Percentiles rank a stretch among this genome's conserved stretches.
Conservation (phyloP, 495 filamentous ascomycete species). For the Xylaria bambusicola region DNA sequence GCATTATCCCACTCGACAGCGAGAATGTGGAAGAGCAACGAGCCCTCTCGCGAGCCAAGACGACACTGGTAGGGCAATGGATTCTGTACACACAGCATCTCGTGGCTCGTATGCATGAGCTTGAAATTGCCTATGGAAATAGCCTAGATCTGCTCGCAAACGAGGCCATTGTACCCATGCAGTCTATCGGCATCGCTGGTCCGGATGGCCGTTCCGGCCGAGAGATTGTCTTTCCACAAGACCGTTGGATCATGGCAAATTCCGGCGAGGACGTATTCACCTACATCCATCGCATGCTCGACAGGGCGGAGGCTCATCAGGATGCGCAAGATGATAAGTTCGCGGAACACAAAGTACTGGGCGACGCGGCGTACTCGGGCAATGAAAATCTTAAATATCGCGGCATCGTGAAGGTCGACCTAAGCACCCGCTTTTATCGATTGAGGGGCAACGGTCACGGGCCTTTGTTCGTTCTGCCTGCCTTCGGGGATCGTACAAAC, state of each 20-base stretch:
- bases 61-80: constrained; percentile 52
- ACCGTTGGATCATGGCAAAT: constrained; percentile 54
- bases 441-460: constrained; percentile 39
- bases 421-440: constrained; percentile 50
- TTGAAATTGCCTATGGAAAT: constrained; percentile 51
- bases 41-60: constrained; percentile 37
- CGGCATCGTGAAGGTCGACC: constrained; percentile 46
- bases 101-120: constrained; percentile 50
- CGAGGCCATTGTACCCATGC: constrained; percentile 50
- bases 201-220: constrained; percentile 41
- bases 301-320: constrained; percentile 40
- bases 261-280: constrained; percentile 49
- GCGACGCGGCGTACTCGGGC: constrained; percentile 31
- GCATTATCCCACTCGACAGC: constrained; percentile 43
- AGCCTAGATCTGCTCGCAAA: constrained; percentile 47
- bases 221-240: constrained; percentile 50
- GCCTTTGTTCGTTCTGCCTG: constrained; percentile 54
- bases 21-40: constrained; percentile 30
- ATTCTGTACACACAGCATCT: constrained; percentile 50
- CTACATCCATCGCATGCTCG: constrained; percentile 47
- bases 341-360: constrained; percentile 31
- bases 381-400: constrained; percentile 26
- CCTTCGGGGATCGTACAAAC: constrained; percentile 45
- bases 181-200: constrained; percentile 36
- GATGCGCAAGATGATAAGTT: constrained; percentile 31